Base-by-base conservation (phyloP, 2,329 filamentous ascomycete genomes). In the Fusarium temperatum region DNA sequence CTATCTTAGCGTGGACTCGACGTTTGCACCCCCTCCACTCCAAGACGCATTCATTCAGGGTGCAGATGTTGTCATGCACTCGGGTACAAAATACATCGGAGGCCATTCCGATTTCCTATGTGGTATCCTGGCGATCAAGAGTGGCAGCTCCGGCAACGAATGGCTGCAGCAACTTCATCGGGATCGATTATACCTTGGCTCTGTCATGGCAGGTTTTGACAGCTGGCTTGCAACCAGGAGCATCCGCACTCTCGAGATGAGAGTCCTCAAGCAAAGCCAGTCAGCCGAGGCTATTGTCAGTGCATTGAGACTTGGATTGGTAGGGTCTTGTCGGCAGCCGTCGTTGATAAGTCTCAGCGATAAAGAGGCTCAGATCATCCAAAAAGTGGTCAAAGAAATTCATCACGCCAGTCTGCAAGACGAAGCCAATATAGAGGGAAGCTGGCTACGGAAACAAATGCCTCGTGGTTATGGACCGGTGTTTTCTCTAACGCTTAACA, bases 51-150 rank as follows among this genome's bases (percentile, higher is more conserved):
- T 98, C 78, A 79, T 81, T 26, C 92, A 89, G 80, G 96, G 94
- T 45, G 94, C 93, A 26, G 96, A 98, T 82, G 82, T 95, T 1
- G 89, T 98, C 36, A 93, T 98, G 93, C 96, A 99, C 83, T 92
- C 89, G 58, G 96, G 95, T 7, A 97, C 95, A 24, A 99, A 98
- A 86, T 99, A 98, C 83, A 90, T 99, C 73, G 96, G 96, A 24
- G 96, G 96, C 1, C 96, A 99, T 84, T 95, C 92, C 74, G 96
- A 99, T 83, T 88, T 98, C 87, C 89, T 98, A 6, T 97, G 94
- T 79, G 96, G 96, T 24, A 91, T 97, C 26, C 84, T 99, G 35
- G 55, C 55, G 1, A 4, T 58, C 5, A 36, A 18, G 11, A 28
- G 14, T 14, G 89, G 90, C 0, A 88, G 94, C 5, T 12, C 85